These are phyloP conservation scores for Chloranthus sessilifolius DNA, from an alignment of 164 flowering plant species.

Conservation along the genomic window DNA sequence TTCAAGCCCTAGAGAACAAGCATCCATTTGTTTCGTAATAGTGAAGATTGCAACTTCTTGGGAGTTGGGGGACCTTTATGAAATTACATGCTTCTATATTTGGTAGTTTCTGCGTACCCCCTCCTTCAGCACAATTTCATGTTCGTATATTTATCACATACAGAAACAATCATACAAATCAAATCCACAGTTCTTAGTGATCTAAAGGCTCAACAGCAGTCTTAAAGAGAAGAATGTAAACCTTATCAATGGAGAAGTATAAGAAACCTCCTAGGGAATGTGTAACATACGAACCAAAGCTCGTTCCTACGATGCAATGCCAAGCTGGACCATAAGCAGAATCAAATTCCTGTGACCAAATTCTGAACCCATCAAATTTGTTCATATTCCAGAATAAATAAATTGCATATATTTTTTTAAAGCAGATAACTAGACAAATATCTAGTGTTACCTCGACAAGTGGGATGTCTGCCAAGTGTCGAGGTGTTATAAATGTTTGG, in stretches of 20 bases:
- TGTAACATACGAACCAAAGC: slow-evolving; percentile 94
- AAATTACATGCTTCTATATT: no score
- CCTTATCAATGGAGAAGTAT: slow-evolving; percentile 87
- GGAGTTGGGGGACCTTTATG: no score
- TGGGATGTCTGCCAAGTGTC: no score
- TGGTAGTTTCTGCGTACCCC: no score
- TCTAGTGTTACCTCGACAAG: no score
- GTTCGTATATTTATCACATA: slow-evolving; percentile 6
- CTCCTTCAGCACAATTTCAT: no score
- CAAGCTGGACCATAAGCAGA: slow-evolving; percentile 89
- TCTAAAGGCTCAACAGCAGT: slow-evolving; percentile 49
- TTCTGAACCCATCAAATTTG: slow-evolving; percentile 1
- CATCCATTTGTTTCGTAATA: no score
- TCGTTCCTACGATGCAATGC: slow-evolving; percentile 96
- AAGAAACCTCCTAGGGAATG: slow-evolving; percentile 87
- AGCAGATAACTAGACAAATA: no score
- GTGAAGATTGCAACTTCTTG: no score
- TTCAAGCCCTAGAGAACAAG: no score
- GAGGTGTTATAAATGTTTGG: no score
- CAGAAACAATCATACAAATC: slow-evolving; percentile 2
- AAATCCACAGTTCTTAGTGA: slow-evolving; percentile 2
- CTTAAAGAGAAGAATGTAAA: slow-evolving; percentile 88
- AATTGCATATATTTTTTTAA: no score
- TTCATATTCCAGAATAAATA: not conserved
- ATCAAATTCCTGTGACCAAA: slow-evolving; percentile 69